Evolutionary conservation across 495 filamentous ascomycete species (phyloP).

Genomic region (Penicillium maclennaniae): DNA sequence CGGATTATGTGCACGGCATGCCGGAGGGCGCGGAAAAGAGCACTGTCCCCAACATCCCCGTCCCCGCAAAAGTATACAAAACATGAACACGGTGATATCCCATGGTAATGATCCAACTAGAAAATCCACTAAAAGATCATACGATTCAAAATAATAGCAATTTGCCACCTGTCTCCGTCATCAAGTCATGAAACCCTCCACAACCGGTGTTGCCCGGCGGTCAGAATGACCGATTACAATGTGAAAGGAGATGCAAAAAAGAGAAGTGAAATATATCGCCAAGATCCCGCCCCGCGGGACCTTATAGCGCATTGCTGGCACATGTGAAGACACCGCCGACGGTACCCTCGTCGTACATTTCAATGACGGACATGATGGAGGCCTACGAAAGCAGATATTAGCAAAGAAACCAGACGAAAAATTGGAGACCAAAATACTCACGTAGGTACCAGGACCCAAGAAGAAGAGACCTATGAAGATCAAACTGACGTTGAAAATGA

Average conservation of each 20-base stretch:
- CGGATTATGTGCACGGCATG: conserved; percentile 13
- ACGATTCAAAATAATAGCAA: neutral
- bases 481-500: conserved; percentile 62
- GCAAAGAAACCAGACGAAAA: neutral
- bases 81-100: neutral
- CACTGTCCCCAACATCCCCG: conserved; percentile 1
- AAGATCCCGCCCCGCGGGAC: conserved; percentile 4
- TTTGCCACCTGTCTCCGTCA: neutral
- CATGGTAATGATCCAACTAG: neutral
- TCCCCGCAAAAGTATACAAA: neutral
- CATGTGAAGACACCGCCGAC: conserved; percentile 63
- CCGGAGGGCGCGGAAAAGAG: conserved; percentile 4
- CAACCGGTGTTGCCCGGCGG: neutral
- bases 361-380: conserved; percentile 60
- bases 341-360: conserved; percentile 50
- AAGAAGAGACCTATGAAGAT: conserved; percentile 73
- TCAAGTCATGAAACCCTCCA: conserved; percentile 3
- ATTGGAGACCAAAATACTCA: conserved; percentile 36
- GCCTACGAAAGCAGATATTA: conserved; percentile 31
- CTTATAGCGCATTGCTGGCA: conserved; percentile 51
- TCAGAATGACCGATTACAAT: neutral
- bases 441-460: conserved; percentile 74
- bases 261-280: neutral
- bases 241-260: neutral
- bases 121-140: neutral